phyloP scores from a whole-genome alignment of 148 eudicot species.

The Agrostemma githago region DNA sequence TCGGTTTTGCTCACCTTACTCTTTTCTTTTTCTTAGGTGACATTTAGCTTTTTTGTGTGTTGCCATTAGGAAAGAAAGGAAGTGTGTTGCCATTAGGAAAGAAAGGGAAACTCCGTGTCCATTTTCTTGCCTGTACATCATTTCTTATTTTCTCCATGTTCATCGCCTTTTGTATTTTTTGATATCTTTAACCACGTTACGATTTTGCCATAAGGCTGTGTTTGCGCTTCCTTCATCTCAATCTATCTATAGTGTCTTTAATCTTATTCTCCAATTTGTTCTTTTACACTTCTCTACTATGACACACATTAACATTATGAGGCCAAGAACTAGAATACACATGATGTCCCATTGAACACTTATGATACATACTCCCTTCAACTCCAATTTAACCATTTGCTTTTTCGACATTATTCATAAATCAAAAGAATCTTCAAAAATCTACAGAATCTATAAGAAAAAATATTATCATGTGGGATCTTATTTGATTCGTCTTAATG shows the following conservation, averaged over 20 bases:
- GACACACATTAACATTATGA: not conserved
- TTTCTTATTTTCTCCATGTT: not conserved
- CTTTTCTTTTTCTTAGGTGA: too few species aligned
- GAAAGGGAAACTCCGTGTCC: not conserved
- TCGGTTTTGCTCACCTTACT: too few species aligned
- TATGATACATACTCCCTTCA: not conserved
- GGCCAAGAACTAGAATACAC: not conserved
- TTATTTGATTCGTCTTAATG: too few species aligned
- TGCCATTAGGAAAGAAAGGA: too few species aligned
- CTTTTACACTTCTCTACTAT: constrained; percentile 3
- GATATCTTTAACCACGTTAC: not conserved
- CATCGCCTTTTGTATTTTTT: not conserved
- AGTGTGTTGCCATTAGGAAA: too few species aligned
- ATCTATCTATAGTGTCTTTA: not conserved
- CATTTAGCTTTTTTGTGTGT: too few species aligned
- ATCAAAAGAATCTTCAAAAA: too few species aligned
- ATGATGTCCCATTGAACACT: not conserved
- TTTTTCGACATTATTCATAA: too few species aligned
- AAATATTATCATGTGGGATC: too few species aligned
- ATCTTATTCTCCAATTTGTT: not conserved
- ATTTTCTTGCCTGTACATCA: not conserved
- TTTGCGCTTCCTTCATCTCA: not conserved
- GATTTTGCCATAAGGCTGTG: not conserved
- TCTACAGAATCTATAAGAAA: too few species aligned
- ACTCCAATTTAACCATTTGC: too few species aligned